Percentiles rank a stretch among this genome's conserved stretches.
These are phyloP conservation scores for Aspergillus haitiensis DNA, from an alignment of 495 filamentous ascomycete species.

Conservation along the genomic window DNA sequence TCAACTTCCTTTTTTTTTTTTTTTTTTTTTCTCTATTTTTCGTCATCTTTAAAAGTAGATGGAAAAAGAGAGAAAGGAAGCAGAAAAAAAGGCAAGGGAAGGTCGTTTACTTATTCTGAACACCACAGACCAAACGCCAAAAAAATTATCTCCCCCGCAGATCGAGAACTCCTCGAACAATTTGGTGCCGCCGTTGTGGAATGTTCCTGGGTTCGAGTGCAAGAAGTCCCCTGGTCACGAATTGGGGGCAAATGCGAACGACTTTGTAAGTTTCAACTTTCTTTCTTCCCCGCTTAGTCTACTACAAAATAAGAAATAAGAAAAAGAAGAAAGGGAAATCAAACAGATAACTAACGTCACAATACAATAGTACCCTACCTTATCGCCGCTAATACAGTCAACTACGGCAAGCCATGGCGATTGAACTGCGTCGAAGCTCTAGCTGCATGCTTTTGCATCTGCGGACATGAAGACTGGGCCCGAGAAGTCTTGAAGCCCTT, in stretches of 20 bases:
- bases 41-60: background rate
- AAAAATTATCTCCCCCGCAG: slow-evolving; percentile 74
- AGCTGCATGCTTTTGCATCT: slow-evolving; percentile 89
- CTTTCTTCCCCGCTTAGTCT: too few species aligned
- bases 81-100: background rate
- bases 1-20: background rate
- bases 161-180: slow-evolving; percentile 76
- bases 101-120: background rate
- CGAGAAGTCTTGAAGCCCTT: slow-evolving; percentile 78
- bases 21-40: too few species aligned
- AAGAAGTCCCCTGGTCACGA: slow-evolving; percentile 84
- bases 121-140: slow-evolving; percentile 78
- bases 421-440: slow-evolving; percentile 95
- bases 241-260: slow-evolving; percentile 96
- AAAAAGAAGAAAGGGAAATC: background rate
- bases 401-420: slow-evolving; percentile 93
- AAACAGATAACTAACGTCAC: background rate
- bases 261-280: slow-evolving; percentile 48
- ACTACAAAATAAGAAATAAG: background rate
- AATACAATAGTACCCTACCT: slow-evolving; percentile 72
- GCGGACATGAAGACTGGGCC: slow-evolving; percentile 89
- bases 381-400: slow-evolving; percentile 93
- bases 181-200: slow-evolving; percentile 95
- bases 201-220: slow-evolving; percentile 90
- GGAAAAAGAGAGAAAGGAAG: background rate